Evolutionary conservation across 2,329 filamentous ascomycete species (phyloP).

Genomic region (Magnaporthales sp.): DNA sequence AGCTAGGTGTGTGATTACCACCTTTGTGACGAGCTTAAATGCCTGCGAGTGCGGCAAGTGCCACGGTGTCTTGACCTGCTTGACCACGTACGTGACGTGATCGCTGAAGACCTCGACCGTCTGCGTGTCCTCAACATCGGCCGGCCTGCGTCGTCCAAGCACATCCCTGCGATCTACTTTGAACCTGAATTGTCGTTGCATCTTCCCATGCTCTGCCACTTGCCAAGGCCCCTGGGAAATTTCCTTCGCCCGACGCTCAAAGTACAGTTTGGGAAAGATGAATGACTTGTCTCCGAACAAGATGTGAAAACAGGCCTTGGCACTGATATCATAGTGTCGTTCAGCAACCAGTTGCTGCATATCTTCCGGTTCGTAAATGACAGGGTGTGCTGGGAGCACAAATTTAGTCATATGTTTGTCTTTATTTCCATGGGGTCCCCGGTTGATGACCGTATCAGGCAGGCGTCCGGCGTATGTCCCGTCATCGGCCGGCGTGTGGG

Average conservation of each 20-base stretch:
- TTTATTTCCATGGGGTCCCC: background rate
- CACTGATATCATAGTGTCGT: slow-evolving; percentile 79
- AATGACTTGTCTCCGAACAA: slow-evolving; percentile 95
- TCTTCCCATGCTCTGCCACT: slow-evolving; percentile 52
- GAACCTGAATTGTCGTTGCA: slow-evolving; percentile 75
- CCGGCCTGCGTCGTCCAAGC: slow-evolving; percentile 51
- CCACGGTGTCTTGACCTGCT: slow-evolving; percentile 60
- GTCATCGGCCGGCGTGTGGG: slow-evolving; percentile 50
- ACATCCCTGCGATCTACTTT: slow-evolving; percentile 60
- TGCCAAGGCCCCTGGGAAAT: slow-evolving; percentile 85
- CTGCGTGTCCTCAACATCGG: slow-evolving; percentile 71
- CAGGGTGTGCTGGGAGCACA: slow-evolving; percentile 71
- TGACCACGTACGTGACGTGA: slow-evolving; percentile 60
- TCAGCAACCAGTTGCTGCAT: slow-evolving; percentile 71
- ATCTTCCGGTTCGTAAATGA: slow-evolving; percentile 75
- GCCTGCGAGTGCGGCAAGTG: slow-evolving; percentile 73
- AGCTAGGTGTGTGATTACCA: slow-evolving; percentile 86
- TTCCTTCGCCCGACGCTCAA: slow-evolving; percentile 68
- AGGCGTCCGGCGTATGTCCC: slow-evolving; percentile 35
- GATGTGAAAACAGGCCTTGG: slow-evolving; percentile 92
- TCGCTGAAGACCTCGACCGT: slow-evolving; percentile 76
- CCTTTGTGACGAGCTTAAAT: slow-evolving; percentile 79
- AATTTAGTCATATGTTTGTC: slow-evolving; percentile 48
- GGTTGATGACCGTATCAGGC: slow-evolving; percentile 16
- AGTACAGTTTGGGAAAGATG: slow-evolving; percentile 85